These are phyloP conservation scores for Scleroderma citrinum DNA, from an alignment of 768 basidiomycete species.

Conservation along the genomic window DNA sequence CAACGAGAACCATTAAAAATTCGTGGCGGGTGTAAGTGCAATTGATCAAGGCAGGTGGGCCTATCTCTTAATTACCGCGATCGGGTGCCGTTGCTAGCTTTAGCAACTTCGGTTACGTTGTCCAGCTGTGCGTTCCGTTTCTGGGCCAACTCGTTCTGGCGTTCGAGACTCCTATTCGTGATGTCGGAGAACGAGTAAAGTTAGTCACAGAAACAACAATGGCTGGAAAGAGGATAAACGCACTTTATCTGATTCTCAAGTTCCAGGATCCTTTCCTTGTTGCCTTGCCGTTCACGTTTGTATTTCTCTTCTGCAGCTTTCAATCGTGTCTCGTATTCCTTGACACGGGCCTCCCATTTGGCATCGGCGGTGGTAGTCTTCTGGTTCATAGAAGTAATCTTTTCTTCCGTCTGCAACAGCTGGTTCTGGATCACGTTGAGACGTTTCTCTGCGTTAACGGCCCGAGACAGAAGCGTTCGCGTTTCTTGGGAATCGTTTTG, in stretches of 20 bases:
- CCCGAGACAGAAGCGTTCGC: conserved; percentile 62
- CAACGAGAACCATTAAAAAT: background rate
- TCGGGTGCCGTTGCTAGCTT: conserved; percentile 8
- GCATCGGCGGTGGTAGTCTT: conserved; percentile 67
- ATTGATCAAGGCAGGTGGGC: background rate
- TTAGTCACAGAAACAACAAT: background rate
- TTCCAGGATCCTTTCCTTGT: conserved; percentile 78
- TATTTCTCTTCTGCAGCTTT: conserved; percentile 85
- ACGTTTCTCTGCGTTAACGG: conserved; percentile 82
- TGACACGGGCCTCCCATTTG: conserved; percentile 95
- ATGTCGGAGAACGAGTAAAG: too few species aligned
- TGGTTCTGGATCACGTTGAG: conserved; percentile 83
- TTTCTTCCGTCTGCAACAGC: conserved; percentile 77
- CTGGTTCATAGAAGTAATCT: conserved; percentile 66
- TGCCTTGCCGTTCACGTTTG: conserved; percentile 90
- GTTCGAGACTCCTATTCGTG: conserved; percentile 55
- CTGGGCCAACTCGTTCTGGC: conserved; percentile 74
- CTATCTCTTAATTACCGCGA: conserved; percentile 5
- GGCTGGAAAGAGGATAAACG: conserved; percentile 14
- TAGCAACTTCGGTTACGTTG: conserved; percentile 26
- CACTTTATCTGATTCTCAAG: conserved; percentile 69
- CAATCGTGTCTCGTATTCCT: conserved; percentile 80
- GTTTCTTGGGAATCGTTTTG: conserved; percentile 64
- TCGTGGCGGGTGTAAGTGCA: background rate
- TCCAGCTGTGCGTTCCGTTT: conserved; percentile 48